Evolutionary conservation across 352 stramenopile species (phyloP), one percentile per base, ranked within the genome.

Genomic region (Phytophthora megakarya): DNA sequence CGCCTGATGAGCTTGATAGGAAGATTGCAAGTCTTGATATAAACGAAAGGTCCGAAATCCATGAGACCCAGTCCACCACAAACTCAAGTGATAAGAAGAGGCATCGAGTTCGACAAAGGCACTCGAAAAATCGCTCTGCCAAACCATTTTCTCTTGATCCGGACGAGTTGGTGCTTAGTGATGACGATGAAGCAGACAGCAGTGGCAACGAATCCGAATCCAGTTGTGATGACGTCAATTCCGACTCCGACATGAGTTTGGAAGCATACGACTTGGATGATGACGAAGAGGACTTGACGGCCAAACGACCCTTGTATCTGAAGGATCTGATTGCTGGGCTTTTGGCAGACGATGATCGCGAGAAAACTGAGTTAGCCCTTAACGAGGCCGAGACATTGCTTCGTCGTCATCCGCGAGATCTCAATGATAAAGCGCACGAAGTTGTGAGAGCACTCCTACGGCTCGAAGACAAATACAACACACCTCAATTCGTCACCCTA

Each of bases 401-500:
- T 26, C 77, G 84, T 13, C 73, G 72, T 5, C 69, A 61, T 28
- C 84, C 84, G 18, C 74, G 80, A 13, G 84, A 93, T 57, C 46
- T 93, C 13, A 77, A 87, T 13, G 82, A 86, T 32, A 85, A 84
- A 43, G 79, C 76, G 7, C 63, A 75, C 12, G 71, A 72, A 3
- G 70, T 93, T 13, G 80, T 81, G 3, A 76, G 70, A 16, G 78
- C 81, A 2, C 45, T 93, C 39, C 44, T 93, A 22, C 79, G 84
- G 3, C 66, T 93, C 0, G 84, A 93, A 63, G 75, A 93, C 65
- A 91, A 89, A 70, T 92, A 77, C 54, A 81, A 26, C 53, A 93
- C 76, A 13, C 55, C 75, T 3, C 70, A 84, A n/a, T 93, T 93
- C 23, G 49, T 55, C 12, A 47, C 46, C 11, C 52, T 89, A 8